Base-by-base conservation (phyloP, 2,329 filamentous ascomycete genomes). In the Talaromyces marneffei region DNA sequence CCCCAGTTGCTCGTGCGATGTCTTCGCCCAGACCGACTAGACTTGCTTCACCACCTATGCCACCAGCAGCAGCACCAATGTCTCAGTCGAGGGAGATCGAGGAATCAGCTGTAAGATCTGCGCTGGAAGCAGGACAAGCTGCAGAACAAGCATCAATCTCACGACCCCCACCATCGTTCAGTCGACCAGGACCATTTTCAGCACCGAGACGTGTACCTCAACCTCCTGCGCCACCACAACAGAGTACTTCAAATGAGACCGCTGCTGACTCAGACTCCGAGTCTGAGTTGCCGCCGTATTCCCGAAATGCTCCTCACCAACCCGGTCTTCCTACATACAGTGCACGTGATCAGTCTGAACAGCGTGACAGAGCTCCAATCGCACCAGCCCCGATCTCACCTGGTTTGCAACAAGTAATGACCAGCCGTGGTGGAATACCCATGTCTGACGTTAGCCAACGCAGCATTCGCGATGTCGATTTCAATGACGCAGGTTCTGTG, bases 371-470 rank as follows among this genome's bases (percentile, higher is more conserved):
- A 3, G n/a, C 9, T 4, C 8, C 27, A 31, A 80, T 80, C 1
- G 85, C 86, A 4, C 85, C 87, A 0, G 82, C 82, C 0, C 85
- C 85, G 1, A 73, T 84, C 0, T 88, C 88, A 1, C 86, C 87
- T 1, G 86, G 81, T 0, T 75, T 88, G 40, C 80, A 85, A 39
- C 79, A 80, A 14, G 83, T 83, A 0, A 88, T 89, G 80, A 83
- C 82, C 10, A 84, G 85, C 0, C 82, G 84, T 61, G 83, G 86
- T 1, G 83, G 79, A 1, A 85, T 88, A 48, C 80, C 77, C 23
- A 78, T 90, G 77, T 79, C 81, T 1, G 81, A 87, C 9, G 82
- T 89, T 0, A 74, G 3, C 64, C 70, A 55, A 70, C 60, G 70
- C 66, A 80, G 20, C 4, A 20, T 12, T 40, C 35, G 33, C 2